Percentiles rank a stretch among this genome's conserved stretches.
These are phyloP conservation scores for Baeospora myosura DNA, from an alignment of 1,284 basidiomycete genomes.

Conservation along the genomic window DNA sequence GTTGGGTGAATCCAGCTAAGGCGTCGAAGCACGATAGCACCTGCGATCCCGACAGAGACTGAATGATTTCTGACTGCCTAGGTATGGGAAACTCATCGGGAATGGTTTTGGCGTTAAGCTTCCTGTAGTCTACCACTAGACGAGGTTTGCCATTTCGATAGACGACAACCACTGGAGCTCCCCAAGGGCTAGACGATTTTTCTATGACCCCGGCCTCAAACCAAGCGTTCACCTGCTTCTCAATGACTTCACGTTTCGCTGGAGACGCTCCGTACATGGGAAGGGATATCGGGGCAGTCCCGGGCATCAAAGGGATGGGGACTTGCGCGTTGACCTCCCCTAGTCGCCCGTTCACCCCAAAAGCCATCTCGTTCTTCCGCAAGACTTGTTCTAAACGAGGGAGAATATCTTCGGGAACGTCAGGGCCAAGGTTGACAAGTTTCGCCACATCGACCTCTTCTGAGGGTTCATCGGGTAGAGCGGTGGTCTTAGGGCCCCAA, in stretches of 20 bases:
- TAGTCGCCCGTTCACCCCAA: constrained; percentile 20
- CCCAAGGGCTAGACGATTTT: constrained; percentile 12
- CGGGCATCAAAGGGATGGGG: constrained; percentile 11
- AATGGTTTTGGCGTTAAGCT: constrained; percentile 19
- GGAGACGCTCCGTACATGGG: constrained; percentile 10
- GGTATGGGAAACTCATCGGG: constrained; percentile 24
- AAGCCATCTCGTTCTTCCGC: constrained; percentile 16
- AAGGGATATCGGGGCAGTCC: constrained; percentile 10
- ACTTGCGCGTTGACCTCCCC: constrained; percentile 15
- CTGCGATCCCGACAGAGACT: constrained; percentile 16
- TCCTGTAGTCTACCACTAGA: constrained; percentile 15
- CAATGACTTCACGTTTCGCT: background rate
- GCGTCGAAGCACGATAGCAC: constrained; percentile 21
- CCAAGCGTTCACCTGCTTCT: background rate
- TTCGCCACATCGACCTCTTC: too few species aligned
- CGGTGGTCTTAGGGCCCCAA: background rate
- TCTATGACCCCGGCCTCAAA: constrained; percentile 17
- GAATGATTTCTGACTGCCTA: constrained; percentile 20
- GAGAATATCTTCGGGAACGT: too few species aligned
- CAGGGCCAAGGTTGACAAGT: too few species aligned
- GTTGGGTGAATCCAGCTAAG: constrained; percentile 25
- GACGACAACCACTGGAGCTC: constrained; percentile 14
- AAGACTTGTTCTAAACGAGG: too few species aligned
- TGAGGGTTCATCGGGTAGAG: background rate
- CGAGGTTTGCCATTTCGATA: constrained; percentile 18